Evolutionary conservation across 306 rosid species (phyloP).

Genomic region (Vachellia collinsii): DNA sequence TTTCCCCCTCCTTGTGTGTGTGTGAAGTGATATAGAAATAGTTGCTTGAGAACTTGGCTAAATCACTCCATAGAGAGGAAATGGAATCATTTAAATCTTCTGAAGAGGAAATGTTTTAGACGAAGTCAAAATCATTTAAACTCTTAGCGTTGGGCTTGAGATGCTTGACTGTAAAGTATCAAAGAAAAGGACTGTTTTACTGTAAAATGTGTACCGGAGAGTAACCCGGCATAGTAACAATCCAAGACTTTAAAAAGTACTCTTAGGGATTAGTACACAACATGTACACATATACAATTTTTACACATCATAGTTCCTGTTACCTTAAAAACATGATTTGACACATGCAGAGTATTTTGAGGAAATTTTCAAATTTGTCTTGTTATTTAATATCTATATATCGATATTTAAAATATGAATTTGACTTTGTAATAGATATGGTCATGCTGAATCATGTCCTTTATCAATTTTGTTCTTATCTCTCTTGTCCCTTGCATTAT

Average conservation of each 20-base stretch:
- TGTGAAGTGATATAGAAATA: background rate
- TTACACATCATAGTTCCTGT: background rate
- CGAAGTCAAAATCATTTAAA: too few relatives aligned
- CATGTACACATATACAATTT: background rate
- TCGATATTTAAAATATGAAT: background rate
- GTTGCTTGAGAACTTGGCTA: background rate
- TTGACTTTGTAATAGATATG: background rate
- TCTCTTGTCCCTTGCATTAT: background rate
- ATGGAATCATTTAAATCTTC: background rate
- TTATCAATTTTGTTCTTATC: slow-evolving; percentile 17
- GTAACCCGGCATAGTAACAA: background rate
- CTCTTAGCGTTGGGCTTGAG: too few relatives aligned
- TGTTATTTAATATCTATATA: background rate
- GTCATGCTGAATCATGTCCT: background rate
- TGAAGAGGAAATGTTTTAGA: too few relatives aligned
- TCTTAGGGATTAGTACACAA: background rate
- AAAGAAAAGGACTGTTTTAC: background rate
- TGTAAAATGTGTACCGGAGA: background rate
- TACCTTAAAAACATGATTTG: background rate
- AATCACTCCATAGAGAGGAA: background rate
- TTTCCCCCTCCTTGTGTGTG: background rate
- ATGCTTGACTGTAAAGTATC: too few relatives aligned
- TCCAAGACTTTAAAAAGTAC: background rate
- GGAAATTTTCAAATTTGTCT: background rate
- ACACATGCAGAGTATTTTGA: background rate